phyloP scores from a whole-genome alignment of 352 stramenopile genomes.

The Globisporangium mamillatum region DNA sequence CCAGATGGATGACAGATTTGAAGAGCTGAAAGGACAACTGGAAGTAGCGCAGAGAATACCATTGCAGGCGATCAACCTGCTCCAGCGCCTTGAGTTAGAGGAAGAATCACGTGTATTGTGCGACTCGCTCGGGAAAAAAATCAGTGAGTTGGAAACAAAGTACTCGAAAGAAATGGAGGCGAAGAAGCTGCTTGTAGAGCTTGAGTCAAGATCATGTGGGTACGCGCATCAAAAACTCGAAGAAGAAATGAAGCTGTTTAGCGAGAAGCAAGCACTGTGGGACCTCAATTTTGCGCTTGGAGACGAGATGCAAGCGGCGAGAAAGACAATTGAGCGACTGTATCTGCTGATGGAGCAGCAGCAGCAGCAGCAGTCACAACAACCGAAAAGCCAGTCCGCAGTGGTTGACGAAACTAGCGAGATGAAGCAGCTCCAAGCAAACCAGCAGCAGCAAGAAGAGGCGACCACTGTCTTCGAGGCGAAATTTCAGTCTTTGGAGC shows the following conservation, averaged over 20 bases:
- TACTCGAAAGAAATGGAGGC: constrained; percentile 23
- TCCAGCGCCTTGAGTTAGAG: constrained; percentile 46
- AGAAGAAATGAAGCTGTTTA: constrained; percentile 53
- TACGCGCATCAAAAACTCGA: constrained; percentile 47
- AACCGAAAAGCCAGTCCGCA: background rate
- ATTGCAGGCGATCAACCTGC: constrained; percentile 44
- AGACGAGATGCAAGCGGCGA: constrained; percentile 36
- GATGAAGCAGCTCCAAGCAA: constrained; percentile 8
- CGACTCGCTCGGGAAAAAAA: constrained; percentile 24
- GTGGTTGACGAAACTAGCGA: background rate
- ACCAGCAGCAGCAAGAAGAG: constrained; percentile 33
- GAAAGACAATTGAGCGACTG: constrained; percentile 43
- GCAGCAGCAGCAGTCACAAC: background rate
- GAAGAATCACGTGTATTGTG: constrained; percentile 25
- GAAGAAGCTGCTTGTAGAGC: constrained; percentile 36
- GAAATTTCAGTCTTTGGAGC: constrained; percentile 46
- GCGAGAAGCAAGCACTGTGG: constrained; percentile 65
- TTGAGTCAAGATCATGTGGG: constrained; percentile 43
- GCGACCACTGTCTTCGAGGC: constrained; percentile 39
- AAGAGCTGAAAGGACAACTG: constrained; percentile 37
- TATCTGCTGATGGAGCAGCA: constrained; percentile 31
- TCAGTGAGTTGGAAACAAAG: constrained; percentile 16
- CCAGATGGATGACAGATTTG: constrained; percentile 43
- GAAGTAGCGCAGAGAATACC: constrained; percentile 46
- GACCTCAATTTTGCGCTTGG: constrained; percentile 41